A percentile compares a stretch with the other conserved stretches of the same genome.
Conservation (phyloP, 139 green algal genomes). For the Chlamydomonas sp. region DNA sequence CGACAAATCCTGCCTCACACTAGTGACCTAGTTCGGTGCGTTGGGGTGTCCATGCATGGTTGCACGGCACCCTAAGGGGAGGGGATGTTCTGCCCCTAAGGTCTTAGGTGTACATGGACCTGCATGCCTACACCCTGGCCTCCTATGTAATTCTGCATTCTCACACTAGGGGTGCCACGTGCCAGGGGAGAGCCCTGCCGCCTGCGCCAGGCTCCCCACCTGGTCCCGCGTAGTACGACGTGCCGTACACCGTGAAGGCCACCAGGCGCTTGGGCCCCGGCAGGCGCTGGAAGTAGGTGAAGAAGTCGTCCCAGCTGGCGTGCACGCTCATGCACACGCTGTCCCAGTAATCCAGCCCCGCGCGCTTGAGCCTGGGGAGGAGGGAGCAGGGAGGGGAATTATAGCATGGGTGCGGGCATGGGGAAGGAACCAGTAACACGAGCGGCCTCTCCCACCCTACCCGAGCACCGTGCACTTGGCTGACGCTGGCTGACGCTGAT, state of each 20-base stretch:
- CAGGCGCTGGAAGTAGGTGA: constrained; percentile 52
- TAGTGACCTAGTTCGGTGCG: no score
- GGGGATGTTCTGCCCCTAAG: no score
- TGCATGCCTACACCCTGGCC: no score
- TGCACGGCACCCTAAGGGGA: no score
- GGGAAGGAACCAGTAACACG: background rate
- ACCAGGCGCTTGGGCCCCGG: constrained; percentile 67
- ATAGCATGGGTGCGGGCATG: background rate
- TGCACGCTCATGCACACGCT: constrained; percentile 82
- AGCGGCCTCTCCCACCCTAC: background rate
- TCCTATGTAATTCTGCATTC: no score
- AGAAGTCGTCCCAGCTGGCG: constrained; percentile 74
- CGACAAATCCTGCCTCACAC: no score
- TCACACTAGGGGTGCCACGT: no score
- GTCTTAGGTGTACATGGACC: no score
- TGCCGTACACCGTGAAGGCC: constrained; percentile 81
- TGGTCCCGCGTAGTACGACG: constrained; percentile 61
- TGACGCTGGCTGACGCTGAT: background rate
- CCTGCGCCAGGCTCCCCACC: constrained; percentile 24
- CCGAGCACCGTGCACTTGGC: background rate
- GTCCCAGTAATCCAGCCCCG: constrained; percentile 91
- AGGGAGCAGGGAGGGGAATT: background rate
- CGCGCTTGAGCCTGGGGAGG: constrained; percentile 75
- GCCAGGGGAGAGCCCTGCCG: no score
- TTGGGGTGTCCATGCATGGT: no score